Evolutionary conservation across 2,329 filamentous ascomycete species (phyloP).

Genomic region (Ceratocystis cubensis): DNA sequence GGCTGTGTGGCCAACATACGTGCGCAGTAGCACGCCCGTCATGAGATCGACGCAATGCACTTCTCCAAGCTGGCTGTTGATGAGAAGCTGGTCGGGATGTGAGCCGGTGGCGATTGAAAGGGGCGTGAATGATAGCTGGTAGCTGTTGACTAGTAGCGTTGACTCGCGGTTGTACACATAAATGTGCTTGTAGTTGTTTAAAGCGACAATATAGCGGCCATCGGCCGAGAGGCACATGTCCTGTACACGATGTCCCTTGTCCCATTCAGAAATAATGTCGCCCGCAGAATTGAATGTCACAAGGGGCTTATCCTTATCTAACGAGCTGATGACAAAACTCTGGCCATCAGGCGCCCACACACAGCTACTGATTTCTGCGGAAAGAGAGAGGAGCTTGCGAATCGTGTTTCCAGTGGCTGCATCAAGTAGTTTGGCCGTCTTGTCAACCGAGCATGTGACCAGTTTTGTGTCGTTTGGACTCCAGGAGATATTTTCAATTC

Average conservation of each 20-base stretch:
- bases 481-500: slow-evolving; percentile 75
- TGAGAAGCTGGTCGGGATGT: slow-evolving; percentile 68
- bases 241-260: slow-evolving; percentile 60
- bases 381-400: slow-evolving; percentile 47
- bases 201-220: slow-evolving; percentile 65
- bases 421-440: slow-evolving; percentile 64
- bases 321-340: slow-evolving; percentile 66
- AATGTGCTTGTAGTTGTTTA: slow-evolving; percentile 57
- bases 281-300: slow-evolving; percentile 59
- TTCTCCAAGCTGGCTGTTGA: slow-evolving; percentile 67
- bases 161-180: slow-evolving; percentile 73
- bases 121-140: slow-evolving; percentile 43
- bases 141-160: slow-evolving; percentile 49
- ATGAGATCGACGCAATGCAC: slow-evolving; percentile 68
- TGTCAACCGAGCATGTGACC: slow-evolving; percentile 69
- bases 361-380: slow-evolving; percentile 76
- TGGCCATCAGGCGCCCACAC: slow-evolving; percentile 74
- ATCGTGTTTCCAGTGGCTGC: slow-evolving; percentile 44
- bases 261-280: slow-evolving; percentile 52
- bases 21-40: slow-evolving; percentile 57
- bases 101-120: slow-evolving; percentile 71
- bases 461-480: slow-evolving; percentile 82
- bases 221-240: slow-evolving; percentile 75
- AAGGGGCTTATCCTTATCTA: slow-evolving; percentile 54
- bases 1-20: slow-evolving; percentile 63